Base-by-base conservation (phyloP, 805 yeast species). In the Kazachstania psychrophila region DNA sequence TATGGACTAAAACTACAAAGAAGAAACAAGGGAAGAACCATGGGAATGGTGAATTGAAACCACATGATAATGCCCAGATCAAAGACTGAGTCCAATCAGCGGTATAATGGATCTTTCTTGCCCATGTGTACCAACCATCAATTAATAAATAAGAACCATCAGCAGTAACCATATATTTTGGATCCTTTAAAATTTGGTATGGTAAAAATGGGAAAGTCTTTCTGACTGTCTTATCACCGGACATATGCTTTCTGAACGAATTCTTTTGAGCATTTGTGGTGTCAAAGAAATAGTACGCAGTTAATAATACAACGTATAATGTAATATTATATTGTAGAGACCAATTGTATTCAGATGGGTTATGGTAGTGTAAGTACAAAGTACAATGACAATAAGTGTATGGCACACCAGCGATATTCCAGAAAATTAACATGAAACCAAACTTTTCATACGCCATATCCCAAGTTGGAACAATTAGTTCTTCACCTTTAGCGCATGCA, bases 371-470 rank as follows among this genome's bases (percentile, higher is more conserved):
- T 52, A 92, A 65, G 68, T 65, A 92, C 52, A 92, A 69, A 9
- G 95, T 84, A 61, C 94, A 80, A 57, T 87, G 96, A 63, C 96
- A 86, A 68, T 92, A 92, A 29, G 97, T 89, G 76, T 79, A 92
- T 33, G 98, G 98, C 28, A 92, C 98, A 52, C 98, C 98, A 23
- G 96, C 96, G 60, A 92, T 86, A 67, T 92, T 92, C 98, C 98
- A 92, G 71, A 92, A 92, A 51, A 88, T 77, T 47, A 92, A 74
- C 97, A 92, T 88, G 70, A 92, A 92, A n/a, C 98, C 98, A 53
- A 92, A 92, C 65, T 92, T 92, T 62, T 92, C 98, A 62, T 92
- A 92, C 23, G 95, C 96, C 96, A 92, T 89, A 62, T 92, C 98
- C 97, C 98, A 92, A 14, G 95, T 83, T 50, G 97, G 95, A 44